Conservation (phyloP, 345 rosid species). For the Microcos paniculata region DNA sequence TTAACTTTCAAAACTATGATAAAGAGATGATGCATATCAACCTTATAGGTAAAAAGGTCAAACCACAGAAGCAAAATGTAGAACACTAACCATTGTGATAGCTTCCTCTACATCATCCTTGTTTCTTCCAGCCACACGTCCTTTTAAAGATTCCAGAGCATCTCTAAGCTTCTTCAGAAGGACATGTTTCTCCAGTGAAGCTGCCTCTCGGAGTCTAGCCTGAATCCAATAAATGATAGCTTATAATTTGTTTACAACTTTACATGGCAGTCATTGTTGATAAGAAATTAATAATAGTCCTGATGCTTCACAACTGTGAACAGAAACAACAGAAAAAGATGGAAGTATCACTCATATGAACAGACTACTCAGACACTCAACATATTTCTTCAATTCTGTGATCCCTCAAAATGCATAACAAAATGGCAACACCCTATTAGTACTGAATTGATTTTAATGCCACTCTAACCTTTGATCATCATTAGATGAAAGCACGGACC, state of each 20-base stretch:
- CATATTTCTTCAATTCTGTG: constrained; percentile 5
- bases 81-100: constrained; percentile 73
- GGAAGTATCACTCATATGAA: background rate
- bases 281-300: constrained; percentile 10
- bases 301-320: constrained; percentile 6
- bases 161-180: constrained; percentile 96
- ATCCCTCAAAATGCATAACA: constrained; percentile 3
- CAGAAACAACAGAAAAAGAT: background rate
- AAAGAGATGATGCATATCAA: background rate
- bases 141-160: constrained; percentile 83
- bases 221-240: constrained; percentile 37
- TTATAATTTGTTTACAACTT: constrained; percentile 3
- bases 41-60: background rate
- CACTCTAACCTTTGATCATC: constrained; percentile 55
- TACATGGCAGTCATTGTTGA: background rate
- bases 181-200: constrained; percentile 95
- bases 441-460: background rate
- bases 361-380: background rate
- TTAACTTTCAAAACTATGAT: background rate
- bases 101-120: constrained; percentile 98
- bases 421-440: background rate
- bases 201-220: constrained; percentile 91
- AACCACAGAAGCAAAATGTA: background rate
- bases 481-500: background rate
- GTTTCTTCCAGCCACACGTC: constrained; percentile 89